Conservation (phyloP, 257 asterid genomes). For the Solanum rostratum region DNA sequence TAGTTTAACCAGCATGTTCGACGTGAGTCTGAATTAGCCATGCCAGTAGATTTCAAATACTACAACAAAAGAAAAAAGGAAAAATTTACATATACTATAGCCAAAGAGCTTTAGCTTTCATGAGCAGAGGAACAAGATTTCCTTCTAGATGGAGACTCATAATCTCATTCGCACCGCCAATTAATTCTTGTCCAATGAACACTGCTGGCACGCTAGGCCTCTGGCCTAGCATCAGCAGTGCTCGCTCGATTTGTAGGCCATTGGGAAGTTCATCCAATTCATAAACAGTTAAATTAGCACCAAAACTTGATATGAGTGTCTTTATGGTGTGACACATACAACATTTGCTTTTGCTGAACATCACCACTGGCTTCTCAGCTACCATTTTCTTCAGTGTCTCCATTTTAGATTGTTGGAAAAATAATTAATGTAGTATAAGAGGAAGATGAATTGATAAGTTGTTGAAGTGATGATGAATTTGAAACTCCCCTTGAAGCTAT, state of each 20-base stretch:
- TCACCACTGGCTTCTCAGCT: conserved; percentile 57
- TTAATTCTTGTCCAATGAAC: conserved; percentile 47
- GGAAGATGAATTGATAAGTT: background rate
- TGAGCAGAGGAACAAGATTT: conserved; percentile 50
- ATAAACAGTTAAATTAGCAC: conserved; percentile 48
- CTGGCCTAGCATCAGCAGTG: conserved; percentile 23
- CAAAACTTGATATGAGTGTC: conserved; percentile 53
- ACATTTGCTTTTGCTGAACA: conserved; percentile 62
- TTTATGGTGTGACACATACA: conserved; percentile 63
- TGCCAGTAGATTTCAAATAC: background rate
- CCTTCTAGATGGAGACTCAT: conserved; percentile 75
- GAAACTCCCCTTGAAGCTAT: background rate
- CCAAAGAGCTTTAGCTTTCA: conserved; percentile 78
- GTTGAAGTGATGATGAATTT: background rate
- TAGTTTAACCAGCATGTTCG: background rate
- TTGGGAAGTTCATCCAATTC: conserved; percentile 57
- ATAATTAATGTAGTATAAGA: background rate
- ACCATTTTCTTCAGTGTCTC: conserved; percentile 39
- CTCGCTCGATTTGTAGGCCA: conserved; percentile 51
- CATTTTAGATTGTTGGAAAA: conserved; percentile 10
- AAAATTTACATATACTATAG: background rate
- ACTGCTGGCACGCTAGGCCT: conserved; percentile 43
- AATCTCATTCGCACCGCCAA: conserved; percentile 65
- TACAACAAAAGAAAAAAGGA: background rate
- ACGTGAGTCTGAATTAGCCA: background rate